phyloP scores from a whole-genome alignment of 2,329 filamentous ascomycete species.

The Hymenotorrendiella dingleyae region DNA sequence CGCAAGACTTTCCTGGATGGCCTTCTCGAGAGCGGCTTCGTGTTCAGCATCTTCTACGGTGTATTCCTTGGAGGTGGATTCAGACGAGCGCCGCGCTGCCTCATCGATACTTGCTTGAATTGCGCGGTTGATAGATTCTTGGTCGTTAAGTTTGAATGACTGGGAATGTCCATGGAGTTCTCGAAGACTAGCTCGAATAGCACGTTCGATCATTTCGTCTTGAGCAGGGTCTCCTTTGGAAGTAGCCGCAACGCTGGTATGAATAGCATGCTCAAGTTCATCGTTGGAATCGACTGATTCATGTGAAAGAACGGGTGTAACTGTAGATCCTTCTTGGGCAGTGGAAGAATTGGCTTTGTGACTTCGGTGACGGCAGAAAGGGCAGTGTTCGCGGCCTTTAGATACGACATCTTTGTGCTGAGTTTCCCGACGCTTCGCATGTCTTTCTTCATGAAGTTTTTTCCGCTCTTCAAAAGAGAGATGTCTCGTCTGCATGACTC shows the following conservation, averaged over 20 bases:
- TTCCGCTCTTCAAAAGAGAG: slow-evolving; percentile 46
- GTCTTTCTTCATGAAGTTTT: slow-evolving; percentile 43
- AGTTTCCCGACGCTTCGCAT: slow-evolving; percentile 27
- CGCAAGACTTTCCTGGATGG: slow-evolving; percentile 46
- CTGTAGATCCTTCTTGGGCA: slow-evolving; percentile 14
- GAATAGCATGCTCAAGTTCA: slow-evolving; percentile 68
- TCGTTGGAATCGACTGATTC: slow-evolving; percentile 36
- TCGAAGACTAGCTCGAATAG: slow-evolving; percentile 65
- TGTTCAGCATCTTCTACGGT: slow-evolving; percentile 46
- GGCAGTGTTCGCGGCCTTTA: slow-evolving; percentile 17
- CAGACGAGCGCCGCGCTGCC: slow-evolving; percentile 27
- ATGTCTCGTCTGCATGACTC: slow-evolving; percentile 45
- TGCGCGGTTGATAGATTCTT: slow-evolving; percentile 42
- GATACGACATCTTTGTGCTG: slow-evolving; percentile 22
- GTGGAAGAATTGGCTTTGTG: too few relatives aligned
- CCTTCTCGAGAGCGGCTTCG: slow-evolving; percentile 49
- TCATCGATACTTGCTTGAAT: slow-evolving; percentile 44
- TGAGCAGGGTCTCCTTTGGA: slow-evolving; percentile 64
- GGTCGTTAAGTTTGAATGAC: slow-evolving; percentile 22
- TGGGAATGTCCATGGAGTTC: slow-evolving; percentile 44
- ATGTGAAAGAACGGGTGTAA: not conserved
- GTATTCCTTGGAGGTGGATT: not conserved
- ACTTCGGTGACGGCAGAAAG: slow-evolving; percentile 26
- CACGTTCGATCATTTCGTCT: slow-evolving; percentile 65
- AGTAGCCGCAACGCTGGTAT: slow-evolving; percentile 61